phyloP scores from a whole-genome alignment of 106 monocot species.

The Platanthera zijinensis region DNA sequence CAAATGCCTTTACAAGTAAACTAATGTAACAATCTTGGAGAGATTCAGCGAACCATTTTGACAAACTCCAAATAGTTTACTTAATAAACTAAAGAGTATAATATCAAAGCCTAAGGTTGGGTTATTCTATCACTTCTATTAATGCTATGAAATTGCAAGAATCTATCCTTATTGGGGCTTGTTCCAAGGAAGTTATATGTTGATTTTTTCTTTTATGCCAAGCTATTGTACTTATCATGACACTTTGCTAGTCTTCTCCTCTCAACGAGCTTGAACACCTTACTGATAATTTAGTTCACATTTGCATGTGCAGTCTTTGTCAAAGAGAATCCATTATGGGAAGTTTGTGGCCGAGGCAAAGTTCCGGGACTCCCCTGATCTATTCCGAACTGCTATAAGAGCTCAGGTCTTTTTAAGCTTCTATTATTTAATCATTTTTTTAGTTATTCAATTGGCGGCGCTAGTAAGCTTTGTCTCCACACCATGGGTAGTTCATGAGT shows the following conservation, averaged over 20 bases:
- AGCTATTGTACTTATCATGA: background rate
- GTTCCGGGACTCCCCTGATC: constrained; percentile 58
- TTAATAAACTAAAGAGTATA: no score
- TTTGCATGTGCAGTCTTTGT: constrained; percentile 44
- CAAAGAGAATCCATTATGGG: constrained; percentile 96
- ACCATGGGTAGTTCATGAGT: background rate
- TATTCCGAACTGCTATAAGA: constrained; percentile 68
- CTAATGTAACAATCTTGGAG: no score
- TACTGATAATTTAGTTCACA: background rate
- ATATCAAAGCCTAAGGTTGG: no score
- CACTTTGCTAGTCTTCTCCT: background rate
- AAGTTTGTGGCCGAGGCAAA: constrained; percentile 98
- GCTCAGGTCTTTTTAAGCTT: constrained; percentile 40
- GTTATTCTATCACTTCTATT: no score
- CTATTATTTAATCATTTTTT: background rate
- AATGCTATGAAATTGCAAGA: no score
- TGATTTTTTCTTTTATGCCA: background rate
- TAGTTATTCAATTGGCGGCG: background rate
- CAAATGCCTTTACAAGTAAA: no score
- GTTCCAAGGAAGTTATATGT: background rate
- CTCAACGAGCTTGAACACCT: background rate
- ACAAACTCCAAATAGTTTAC: no score
- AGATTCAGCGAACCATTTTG: no score
- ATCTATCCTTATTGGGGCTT: background rate
- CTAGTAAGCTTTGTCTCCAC: background rate